Conservation (phyloP, 495 filamentous ascomycete genomes). For the Aspergillus nanangensis region DNA sequence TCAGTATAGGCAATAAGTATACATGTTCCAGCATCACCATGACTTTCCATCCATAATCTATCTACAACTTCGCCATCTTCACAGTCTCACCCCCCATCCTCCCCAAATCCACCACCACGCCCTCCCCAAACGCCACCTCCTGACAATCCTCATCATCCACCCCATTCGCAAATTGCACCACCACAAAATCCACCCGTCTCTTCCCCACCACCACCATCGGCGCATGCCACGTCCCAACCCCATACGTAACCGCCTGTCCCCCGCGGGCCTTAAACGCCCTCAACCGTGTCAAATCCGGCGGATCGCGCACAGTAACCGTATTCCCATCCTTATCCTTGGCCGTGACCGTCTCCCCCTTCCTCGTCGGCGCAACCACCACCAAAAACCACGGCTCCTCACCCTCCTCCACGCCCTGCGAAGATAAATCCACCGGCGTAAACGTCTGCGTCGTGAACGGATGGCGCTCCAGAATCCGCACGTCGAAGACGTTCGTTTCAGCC, state of each 20-base stretch:
- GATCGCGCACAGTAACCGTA: constrained; percentile 43
- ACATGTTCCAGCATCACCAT: too few relatives aligned
- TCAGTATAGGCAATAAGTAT: too few relatives aligned
- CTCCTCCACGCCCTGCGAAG: constrained; percentile 14
- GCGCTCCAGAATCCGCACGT: constrained; percentile 76
- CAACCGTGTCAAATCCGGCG: constrained; percentile 68
- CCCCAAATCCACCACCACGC: constrained; percentile 30
- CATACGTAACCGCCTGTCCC: constrained; percentile 86
- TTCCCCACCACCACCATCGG: constrained; percentile 87
- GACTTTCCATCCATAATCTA: neutral
- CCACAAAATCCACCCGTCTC: constrained; percentile 71
- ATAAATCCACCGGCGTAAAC: constrained; percentile 73
- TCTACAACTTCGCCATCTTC: constrained; percentile 8
- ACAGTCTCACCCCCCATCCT: constrained; percentile 30
- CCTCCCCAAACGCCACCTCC: constrained; percentile 59
- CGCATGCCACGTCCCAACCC: constrained; percentile 91
- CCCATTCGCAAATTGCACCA: constrained; percentile 84
- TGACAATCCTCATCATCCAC: constrained; percentile 85
- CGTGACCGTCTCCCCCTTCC: constrained; percentile 27
- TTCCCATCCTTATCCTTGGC: constrained; percentile 30
- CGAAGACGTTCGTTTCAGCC: constrained; percentile 42
- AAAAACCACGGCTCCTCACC: constrained; percentile 52
- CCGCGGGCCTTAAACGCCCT: constrained; percentile 77
- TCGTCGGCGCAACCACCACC: constrained; percentile 85
- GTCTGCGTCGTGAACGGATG: constrained; percentile 94